phyloP scores from a whole-genome alignment of 495 filamentous ascomycete genomes.

The Pyronema domesticum region DNA sequence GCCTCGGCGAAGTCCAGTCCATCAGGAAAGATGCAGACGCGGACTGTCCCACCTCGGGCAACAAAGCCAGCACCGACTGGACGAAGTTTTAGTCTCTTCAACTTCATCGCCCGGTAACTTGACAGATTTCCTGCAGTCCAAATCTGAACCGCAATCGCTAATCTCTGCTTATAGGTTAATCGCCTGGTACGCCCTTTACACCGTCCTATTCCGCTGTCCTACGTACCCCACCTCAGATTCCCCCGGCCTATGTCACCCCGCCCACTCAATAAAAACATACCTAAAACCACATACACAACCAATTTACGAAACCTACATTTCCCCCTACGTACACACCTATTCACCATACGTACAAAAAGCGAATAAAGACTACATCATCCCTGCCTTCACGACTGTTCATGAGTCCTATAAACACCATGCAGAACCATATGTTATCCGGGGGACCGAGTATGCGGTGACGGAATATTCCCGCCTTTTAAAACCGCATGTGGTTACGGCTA shows the following conservation, averaged over 20 bases:
- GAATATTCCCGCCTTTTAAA: constrained; percentile 65
- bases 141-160: constrained; percentile 4
- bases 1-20: no score
- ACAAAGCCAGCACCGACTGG: background rate
- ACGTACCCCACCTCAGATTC: constrained; percentile 46
- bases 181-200: constrained; percentile 72
- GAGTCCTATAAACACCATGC: constrained; percentile 48
- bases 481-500: constrained; percentile 50
- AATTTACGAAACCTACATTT: constrained; percentile 71
- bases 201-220: constrained; percentile 68
- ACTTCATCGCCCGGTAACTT: constrained; percentile 44
- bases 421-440: constrained; percentile 49
- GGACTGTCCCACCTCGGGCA: background rate
- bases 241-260: constrained; percentile 68
- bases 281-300: constrained; percentile 61
- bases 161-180: constrained; percentile 38
- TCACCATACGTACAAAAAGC: constrained; percentile 42
- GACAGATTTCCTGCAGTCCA: background rate
- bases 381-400: constrained; percentile 8
- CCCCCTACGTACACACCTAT: constrained; percentile 63
- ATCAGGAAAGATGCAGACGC: background rate
- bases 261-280: constrained; percentile 49
- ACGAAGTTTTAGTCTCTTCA: constrained; percentile 27
- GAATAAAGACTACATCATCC: constrained; percentile 19
- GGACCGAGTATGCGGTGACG: background rate